phyloP scores from a whole-genome alignment of 352 stramenopile genomes.

The Globisporangium emineosum region DNA sequence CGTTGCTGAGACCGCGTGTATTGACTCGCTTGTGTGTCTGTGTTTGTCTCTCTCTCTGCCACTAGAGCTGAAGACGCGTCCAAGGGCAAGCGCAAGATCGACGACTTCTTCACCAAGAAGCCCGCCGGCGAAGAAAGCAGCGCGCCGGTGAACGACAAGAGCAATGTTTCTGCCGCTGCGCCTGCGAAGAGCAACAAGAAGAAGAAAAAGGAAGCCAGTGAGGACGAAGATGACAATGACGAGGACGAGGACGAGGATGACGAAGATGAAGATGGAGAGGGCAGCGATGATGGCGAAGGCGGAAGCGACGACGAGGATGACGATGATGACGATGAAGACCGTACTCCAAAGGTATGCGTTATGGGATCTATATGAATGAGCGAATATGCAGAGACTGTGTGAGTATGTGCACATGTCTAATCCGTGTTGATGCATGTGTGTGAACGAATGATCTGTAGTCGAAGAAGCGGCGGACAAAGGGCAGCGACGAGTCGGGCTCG shows the following conservation, averaged over 20 bases:
- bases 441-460: constrained; percentile 18
- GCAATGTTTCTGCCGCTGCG: constrained; percentile 26
- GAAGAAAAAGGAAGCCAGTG: constrained; percentile 21
- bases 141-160: constrained; percentile 32
- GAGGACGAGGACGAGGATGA: constrained; percentile 16
- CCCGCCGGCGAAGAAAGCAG: constrained; percentile 6
- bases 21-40: background rate
- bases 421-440: background rate
- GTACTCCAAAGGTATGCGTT: constrained; percentile 32
- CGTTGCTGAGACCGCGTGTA: background rate
- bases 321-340: constrained; percentile 43
- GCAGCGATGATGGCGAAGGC: constrained; percentile 36
- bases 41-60: background rate
- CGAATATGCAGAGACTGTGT: background rate
- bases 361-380: background rate
- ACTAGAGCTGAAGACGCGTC: constrained; percentile 34
- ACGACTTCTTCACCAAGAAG: constrained; percentile 24
- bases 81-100: constrained; percentile 42
- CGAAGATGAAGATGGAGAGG: constrained; percentile 44
- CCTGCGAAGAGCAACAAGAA: constrained; percentile 2
- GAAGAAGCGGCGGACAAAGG: constrained; percentile 70
- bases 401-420: background rate
- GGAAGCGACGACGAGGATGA: constrained; percentile 32
- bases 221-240: constrained; percentile 46
- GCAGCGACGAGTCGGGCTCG: constrained; percentile 60